Conservation (phyloP, 192 early-diverging fungal genomes). For the Jimgerdemannia lactiflua region DNA sequence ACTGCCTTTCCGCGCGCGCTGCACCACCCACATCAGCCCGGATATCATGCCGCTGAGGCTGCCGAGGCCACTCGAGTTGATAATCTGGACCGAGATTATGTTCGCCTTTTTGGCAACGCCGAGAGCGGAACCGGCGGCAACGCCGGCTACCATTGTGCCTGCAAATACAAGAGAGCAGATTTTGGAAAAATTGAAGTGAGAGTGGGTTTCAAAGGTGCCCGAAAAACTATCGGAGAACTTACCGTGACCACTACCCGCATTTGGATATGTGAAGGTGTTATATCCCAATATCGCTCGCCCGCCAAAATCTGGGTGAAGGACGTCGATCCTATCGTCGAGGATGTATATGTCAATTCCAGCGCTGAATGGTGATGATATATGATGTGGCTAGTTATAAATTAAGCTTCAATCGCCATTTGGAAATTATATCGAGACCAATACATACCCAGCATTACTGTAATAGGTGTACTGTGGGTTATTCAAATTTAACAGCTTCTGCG, state of each 20-base stretch:
- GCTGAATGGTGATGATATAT: not conserved
- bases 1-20: constrained; percentile 20
- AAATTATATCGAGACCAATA: not conserved
- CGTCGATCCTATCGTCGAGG: constrained; percentile 57
- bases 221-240: not conserved
- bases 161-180: not conserved
- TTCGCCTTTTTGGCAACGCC: constrained; percentile 75
- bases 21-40: constrained; percentile 41
- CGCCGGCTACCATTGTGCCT: constrained; percentile 71
- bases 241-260: constrained; percentile 45
- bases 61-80: constrained; percentile 53
- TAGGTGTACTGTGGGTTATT: constrained; percentile 17
- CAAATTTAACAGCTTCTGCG: constrained; percentile 51
- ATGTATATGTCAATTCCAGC: constrained; percentile 55
- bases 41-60: constrained; percentile 38
- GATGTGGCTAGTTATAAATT: too few relatives aligned
- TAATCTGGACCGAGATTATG: constrained; percentile 69
- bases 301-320: constrained; percentile 64
- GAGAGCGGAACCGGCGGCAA: constrained; percentile 55
- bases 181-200: not conserved
- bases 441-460: constrained; percentile 15
- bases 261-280: not conserved
- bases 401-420: not conserved
- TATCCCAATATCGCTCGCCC: constrained; percentile 68
- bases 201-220: not conserved